Conservation (phyloP, 257 asterid genomes). For the Plantago elongata region DNA sequence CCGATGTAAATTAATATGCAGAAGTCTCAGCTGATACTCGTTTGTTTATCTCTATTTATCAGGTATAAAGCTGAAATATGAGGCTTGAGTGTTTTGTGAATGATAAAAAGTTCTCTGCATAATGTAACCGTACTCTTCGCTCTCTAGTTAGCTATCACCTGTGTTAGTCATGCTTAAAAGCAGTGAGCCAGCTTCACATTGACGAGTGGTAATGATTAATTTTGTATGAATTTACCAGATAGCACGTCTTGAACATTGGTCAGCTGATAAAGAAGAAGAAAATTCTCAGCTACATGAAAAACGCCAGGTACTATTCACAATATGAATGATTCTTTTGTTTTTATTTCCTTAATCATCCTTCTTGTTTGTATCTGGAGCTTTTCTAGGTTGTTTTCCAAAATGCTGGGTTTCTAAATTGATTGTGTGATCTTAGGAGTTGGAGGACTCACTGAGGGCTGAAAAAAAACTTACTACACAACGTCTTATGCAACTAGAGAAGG, state of each 20-base stretch:
- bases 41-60: background rate
- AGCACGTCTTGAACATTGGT: slow-evolving; percentile 49
- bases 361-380: background rate
- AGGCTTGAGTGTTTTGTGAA: background rate
- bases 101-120: background rate
- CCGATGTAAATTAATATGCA: background rate
- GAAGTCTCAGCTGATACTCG: background rate
- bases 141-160: background rate
- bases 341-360: slow-evolving; percentile 4
- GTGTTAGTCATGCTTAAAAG: background rate
- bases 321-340: slow-evolving; percentile 7
- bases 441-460: slow-evolving; percentile 56
- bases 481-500: slow-evolving; percentile 61
- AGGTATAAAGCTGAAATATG: background rate
- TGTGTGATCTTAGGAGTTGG: slow-evolving; percentile 51
- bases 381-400: slow-evolving; percentile 6
- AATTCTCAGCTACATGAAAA: slow-evolving; percentile 55
- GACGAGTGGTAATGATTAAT: background rate
- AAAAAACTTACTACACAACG: slow-evolving; percentile 51
- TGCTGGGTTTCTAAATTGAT: slow-evolving; percentile 10
- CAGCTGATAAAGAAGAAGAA: slow-evolving; percentile 40
- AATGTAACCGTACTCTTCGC: too few species aligned
- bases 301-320: slow-evolving; percentile 43
- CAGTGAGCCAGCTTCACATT: background rate
- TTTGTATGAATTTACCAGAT: slow-evolving; percentile 36